Conservation (phyloP, 306 rosid species). For the Prunus armeniaca region DNA sequence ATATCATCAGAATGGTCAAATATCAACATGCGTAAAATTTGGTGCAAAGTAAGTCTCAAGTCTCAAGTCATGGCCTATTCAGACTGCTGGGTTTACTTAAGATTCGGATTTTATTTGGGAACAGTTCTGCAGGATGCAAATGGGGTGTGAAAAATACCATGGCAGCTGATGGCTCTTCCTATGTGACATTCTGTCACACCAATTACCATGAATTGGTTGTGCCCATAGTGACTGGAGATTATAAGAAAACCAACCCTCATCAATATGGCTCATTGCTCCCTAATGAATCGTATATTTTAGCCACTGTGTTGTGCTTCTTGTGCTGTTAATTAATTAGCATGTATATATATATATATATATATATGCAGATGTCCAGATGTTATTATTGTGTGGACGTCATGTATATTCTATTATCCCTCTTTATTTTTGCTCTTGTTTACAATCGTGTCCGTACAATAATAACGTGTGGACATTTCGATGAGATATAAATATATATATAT, state of each 20-base stretch:
- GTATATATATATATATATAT: no score
- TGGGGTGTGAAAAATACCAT: conserved; percentile 2
- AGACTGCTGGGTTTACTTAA: no score
- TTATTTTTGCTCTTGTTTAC: no score
- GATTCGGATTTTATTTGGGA: neutral
- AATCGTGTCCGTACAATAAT: no score
- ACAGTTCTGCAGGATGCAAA: neutral
- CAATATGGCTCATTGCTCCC: neutral
- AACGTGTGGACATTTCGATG: no score
- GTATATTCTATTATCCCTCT: no score
- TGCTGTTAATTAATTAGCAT: no score
- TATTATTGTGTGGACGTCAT: no score
- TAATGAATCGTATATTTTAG: no score
- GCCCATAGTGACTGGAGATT: neutral
- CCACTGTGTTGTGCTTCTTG: no score
- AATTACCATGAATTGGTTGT: conserved; percentile 4
- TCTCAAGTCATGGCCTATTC: neutral
- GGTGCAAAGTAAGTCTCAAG: neutral
- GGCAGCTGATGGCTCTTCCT: neutral
- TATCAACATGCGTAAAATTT: neutral
- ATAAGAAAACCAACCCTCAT: neutral
- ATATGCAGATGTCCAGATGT: rapidly evolving
- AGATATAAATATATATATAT: no score
- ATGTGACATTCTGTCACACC: conserved; percentile 8
- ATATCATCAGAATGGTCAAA: neutral